Evolutionary conservation across 306 rosid genomes (phyloP).

Genomic region (Medicago arabica): DNA sequence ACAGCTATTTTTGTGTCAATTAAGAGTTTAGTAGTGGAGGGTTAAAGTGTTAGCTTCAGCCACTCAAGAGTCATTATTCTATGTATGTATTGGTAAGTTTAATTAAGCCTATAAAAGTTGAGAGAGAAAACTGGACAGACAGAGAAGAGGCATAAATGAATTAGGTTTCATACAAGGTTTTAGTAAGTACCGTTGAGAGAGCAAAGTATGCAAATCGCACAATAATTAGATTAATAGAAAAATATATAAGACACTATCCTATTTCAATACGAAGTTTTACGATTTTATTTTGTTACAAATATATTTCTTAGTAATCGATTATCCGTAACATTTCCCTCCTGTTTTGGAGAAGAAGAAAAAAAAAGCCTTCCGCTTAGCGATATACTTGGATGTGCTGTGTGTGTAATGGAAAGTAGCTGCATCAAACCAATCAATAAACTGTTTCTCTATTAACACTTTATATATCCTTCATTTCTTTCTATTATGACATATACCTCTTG

Average conservation of each 20-base stretch:
- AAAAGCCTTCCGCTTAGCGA: not conserved
- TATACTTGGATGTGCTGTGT: constrained; percentile 3
- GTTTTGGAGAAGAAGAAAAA: not conserved
- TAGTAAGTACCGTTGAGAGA: not conserved
- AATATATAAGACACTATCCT: not conserved
- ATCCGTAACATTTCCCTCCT: not conserved
- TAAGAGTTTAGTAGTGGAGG: not conserved
- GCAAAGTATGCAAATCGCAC: not conserved
- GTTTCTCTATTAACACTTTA: constrained; percentile 20
- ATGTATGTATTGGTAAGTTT: not conserved
- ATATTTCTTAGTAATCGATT: too few species aligned
- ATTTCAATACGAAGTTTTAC: not conserved
- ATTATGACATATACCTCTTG: not conserved
- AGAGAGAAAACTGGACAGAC: too few species aligned
- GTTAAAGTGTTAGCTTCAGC: not conserved
- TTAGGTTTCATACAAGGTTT: not conserved
- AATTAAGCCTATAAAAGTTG: not conserved
- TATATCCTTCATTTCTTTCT: too few species aligned
- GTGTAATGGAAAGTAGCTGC: not conserved
- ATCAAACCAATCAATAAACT: constrained; percentile 22
- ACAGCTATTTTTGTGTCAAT: constrained; percentile 1
- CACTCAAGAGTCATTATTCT: not conserved
- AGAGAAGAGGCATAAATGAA: not conserved
- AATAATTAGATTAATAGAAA: not conserved
- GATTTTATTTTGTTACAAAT: too few species aligned